Evolutionary conservation across 257 asterid genomes (phyloP).

Genomic region (Primulina tabacum): DNA sequence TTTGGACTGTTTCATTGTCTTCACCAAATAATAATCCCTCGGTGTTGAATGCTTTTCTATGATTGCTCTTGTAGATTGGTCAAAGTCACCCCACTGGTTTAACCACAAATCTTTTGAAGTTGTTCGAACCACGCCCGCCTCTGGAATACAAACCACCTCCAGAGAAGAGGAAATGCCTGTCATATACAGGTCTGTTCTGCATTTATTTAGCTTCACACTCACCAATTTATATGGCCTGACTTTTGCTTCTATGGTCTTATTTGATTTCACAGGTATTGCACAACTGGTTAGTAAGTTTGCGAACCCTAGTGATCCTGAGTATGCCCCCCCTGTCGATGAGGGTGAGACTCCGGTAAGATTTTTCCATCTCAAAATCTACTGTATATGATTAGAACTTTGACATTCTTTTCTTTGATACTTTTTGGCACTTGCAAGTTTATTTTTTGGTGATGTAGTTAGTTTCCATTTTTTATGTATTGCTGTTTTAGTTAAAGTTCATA

Average conservation of each 20-base stretch:
- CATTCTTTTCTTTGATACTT: background rate
- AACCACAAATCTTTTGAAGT: constrained; percentile 71
- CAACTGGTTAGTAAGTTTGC: constrained; percentile 73
- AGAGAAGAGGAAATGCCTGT: constrained; percentile 89
- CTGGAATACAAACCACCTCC: constrained; percentile 91
- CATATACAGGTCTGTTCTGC: constrained; percentile 32
- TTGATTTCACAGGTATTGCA: constrained; percentile 60
- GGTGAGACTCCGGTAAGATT: constrained; percentile 84
- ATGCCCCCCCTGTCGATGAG: constrained; percentile 83
- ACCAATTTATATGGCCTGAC: background rate
- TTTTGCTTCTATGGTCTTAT: background rate
- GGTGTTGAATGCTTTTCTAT: constrained; percentile 7
- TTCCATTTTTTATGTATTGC: too few relatives aligned
- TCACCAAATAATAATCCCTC: background rate
- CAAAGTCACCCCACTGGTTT: constrained; percentile 98
- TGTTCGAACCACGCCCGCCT: constrained; percentile 96
- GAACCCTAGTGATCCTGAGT: constrained; percentile 77
- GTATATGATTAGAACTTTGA: background rate
- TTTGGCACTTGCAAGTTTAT: background rate
- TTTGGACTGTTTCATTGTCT: constrained; percentile 8
- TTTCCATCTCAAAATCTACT: constrained; percentile 4
- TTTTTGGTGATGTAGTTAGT: background rate
- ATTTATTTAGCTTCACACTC: background rate
- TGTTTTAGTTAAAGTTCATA: too few relatives aligned
- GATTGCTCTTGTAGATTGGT: constrained; percentile 61